Evolutionary conservation across 2,329 filamentous ascomycete genomes (phyloP).

Genomic region (Cytospora piceicola): DNA sequence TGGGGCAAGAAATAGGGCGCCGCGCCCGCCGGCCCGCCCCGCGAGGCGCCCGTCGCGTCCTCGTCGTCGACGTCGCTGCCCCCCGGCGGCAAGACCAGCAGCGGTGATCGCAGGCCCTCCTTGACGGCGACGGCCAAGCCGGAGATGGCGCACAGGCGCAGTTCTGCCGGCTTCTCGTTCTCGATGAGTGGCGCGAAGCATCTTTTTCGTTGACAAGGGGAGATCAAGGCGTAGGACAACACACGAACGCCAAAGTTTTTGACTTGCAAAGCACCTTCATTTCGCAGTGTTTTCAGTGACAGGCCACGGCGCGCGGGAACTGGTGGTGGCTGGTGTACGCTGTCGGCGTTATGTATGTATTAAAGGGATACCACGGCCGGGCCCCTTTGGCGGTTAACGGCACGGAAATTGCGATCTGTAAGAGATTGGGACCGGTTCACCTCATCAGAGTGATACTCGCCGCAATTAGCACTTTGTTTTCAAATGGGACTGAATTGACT

Average conservation of each 20-base stretch:
- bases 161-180: not conserved
- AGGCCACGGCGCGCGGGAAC: not conserved
- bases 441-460: not conserved
- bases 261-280: not conserved
- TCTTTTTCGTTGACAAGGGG: not conserved
- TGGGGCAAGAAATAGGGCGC: constrained; percentile 35
- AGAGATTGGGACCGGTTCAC: not conserved
- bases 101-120: not conserved
- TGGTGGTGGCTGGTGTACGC: not conserved
- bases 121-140: not conserved
- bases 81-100: not conserved
- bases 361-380: constrained; percentile 1
- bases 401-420: not conserved
- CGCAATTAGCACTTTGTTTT: constrained; percentile 3
- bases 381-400: not conserved
- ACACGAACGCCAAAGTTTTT: not conserved
- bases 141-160: not conserved
- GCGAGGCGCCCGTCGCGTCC: not conserved
- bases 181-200: not conserved
- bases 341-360: constrained; percentile 1
- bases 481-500: constrained; percentile 25
- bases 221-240: not conserved
- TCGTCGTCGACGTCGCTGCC: not conserved
- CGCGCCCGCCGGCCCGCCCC: not conserved
- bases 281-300: not conserved